Percentiles rank a stretch among this genome's conserved stretches.
phyloP scores from a whole-genome alignment of 2,329 filamentous ascomycete genomes.

The Parascedosporium putredinis region DNA sequence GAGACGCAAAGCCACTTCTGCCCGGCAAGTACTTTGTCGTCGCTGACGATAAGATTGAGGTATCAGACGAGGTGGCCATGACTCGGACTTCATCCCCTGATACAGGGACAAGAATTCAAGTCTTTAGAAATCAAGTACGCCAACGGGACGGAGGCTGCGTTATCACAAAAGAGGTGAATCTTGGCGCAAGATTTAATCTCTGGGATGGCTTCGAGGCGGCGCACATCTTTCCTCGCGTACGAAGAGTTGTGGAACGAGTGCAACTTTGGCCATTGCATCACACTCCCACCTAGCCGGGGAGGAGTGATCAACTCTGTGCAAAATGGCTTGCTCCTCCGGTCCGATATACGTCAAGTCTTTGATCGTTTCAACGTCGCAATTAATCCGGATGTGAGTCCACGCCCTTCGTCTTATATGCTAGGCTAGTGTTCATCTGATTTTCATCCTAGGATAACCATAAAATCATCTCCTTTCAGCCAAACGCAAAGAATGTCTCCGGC shows the following conservation, averaged over 20 bases:
- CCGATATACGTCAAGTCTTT: conserved; percentile 14
- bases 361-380: conserved; percentile 16
- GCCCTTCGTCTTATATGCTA: background rate
- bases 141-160: background rate
- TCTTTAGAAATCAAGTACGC: background rate
- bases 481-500: conserved; percentile 6
- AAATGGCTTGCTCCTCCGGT: conserved; percentile 18
- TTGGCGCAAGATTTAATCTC: background rate
- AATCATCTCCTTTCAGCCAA: conserved; percentile 14
- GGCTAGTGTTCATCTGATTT: background rate
- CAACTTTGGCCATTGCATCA: background rate
- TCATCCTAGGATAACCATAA: conserved; percentile 15
- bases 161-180: background rate
- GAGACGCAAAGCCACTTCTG: background rate
- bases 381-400: conserved; percentile 17
- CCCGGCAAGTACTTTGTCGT: background rate
- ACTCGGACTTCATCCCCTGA: background rate
- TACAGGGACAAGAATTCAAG: background rate
- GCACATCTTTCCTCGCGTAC: background rate
- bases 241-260: background rate
- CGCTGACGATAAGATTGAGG: background rate
- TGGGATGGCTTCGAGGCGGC: background rate
- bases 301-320: conserved; percentile 16
- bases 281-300: background rate
- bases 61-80: background rate